A percentile compares a stretch with the other conserved stretches of the same genome.
These are phyloP conservation scores for Parachlorella kessleri DNA, from an alignment of 139 green algal genomes.

Conservation along the genomic window DNA sequence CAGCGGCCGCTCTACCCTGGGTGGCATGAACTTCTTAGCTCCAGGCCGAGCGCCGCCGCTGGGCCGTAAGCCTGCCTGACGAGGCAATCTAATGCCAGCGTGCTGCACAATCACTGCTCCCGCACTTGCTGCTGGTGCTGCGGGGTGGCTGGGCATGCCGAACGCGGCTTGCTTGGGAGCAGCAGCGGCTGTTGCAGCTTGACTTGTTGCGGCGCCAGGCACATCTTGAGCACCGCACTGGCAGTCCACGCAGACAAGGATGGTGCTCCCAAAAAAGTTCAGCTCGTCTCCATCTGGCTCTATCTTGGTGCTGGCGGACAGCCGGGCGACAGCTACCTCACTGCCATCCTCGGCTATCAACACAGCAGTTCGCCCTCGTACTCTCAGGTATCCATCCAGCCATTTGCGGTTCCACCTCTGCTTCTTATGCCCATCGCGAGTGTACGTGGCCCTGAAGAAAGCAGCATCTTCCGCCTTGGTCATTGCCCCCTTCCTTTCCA, in stretches of 20 bases:
- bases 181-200: too few relatives aligned
- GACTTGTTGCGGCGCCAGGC: too few relatives aligned
- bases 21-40: too few relatives aligned
- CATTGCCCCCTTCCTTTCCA: too few relatives aligned
- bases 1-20: too few relatives aligned
- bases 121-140: neutral
- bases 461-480: too few relatives aligned
- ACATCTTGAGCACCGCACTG: neutral
- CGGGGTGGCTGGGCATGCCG: too few relatives aligned
- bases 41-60: too few relatives aligned
- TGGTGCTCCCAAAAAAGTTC: neutral
- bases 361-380: neutral
- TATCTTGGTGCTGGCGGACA: neutral
- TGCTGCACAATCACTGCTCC: too few relatives aligned
- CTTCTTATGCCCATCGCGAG: constrained; percentile 38
- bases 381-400: constrained; percentile 29
- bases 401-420: constrained; percentile 18
- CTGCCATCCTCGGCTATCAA: constrained; percentile 12
- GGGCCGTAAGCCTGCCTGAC: too few relatives aligned
- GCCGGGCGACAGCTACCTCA: neutral
- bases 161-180: too few relatives aligned
- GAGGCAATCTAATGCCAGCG: too few relatives aligned
- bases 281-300: neutral
- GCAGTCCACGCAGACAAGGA: constrained; percentile 1
- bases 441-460: constrained; percentile 29